Evolutionary conservation across 1,284 basidiomycete species (phyloP), one percentile per base, ranked within the genome.

Genomic region (Ceratobasidium sp.): DNA sequence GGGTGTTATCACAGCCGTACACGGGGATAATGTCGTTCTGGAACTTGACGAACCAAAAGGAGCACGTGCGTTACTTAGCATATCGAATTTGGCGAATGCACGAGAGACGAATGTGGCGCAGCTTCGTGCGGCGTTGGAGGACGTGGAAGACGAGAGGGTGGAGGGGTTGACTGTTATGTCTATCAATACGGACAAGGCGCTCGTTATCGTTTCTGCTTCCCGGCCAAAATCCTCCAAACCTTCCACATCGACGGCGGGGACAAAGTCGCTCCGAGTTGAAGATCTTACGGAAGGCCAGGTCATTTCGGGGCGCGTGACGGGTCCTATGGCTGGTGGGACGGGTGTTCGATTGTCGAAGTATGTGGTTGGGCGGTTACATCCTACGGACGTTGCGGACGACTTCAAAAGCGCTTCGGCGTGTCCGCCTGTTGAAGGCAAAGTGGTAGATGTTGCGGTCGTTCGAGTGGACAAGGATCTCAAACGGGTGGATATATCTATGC

Each of bases 51-150:
- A 70, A 16, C 90, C 92, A 0, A 89, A 87, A 13, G 86, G 89
- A 76, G 86, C 93, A 52, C 90, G 90, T 32, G 96, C 94, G 0
- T 85, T 98, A 18, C 83, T 98, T 18, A 95, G 96, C 2, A 84
- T 97, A 59, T 91, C 91, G 78, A 93, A 94, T 76, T 84, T 98
- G 57, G 95, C 96, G n/a, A 93, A 94, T 76, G 88, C 91, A 78
- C 88, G 93, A 26, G 85, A 84, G 23, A 82, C 88, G 13, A 85
- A 89, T 0, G 83, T 92, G 13, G 84, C 91, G n/a, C 91, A 94
- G 77, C 84, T 98, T 23, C 88, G 89, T 28, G 82, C 84, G 1
- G 81, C 84, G 2, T 83, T 98, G 59, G 88, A 91, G 77, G n/a
- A n/a, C n/a, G n/a, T n/a, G n/a, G 83, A 85, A 46, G 94, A 93